Conservation (phyloP, 2,329 filamentous ascomycete genomes). For the Ramichloridium luteum region DNA sequence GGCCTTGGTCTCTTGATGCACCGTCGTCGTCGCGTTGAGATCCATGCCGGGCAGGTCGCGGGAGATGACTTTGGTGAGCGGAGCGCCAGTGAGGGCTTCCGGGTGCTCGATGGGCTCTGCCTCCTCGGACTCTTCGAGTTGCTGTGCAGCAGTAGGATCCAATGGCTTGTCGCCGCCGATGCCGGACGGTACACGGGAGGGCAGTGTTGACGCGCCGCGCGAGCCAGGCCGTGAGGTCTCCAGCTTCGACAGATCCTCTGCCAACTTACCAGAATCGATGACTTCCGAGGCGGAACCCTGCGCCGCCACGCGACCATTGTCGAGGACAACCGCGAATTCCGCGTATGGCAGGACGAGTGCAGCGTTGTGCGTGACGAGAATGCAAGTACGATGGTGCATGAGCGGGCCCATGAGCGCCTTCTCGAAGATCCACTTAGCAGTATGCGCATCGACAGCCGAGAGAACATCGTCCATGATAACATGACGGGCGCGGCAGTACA, state of each 20-base stretch:
- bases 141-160: slow-evolving; percentile 16
- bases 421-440: slow-evolving; percentile 94
- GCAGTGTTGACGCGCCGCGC: slow-evolving; percentile 54
- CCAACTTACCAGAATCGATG: slow-evolving; percentile 75
- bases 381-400: slow-evolving; percentile 81
- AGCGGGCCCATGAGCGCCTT: slow-evolving; percentile 81
- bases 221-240: slow-evolving; percentile 54
- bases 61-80: slow-evolving; percentile 35
- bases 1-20: slow-evolving; percentile 58
- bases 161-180: slow-evolving; percentile 45
- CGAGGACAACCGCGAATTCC: slow-evolving; percentile 69
- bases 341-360: slow-evolving; percentile 73
- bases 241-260: slow-evolving; percentile 64
- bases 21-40: slow-evolving; percentile 39
- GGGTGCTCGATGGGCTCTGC: slow-evolving; percentile 21
- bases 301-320: slow-evolving; percentile 67
- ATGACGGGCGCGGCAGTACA: slow-evolving; percentile 92
- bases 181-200: slow-evolving; percentile 68
- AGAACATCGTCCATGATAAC: slow-evolving; percentile 88
- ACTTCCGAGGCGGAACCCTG: slow-evolving; percentile 71
- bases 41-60: slow-evolving; percentile 28
- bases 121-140: slow-evolving; percentile 3
- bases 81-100: slow-evolving; percentile 29
- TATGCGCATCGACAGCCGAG: slow-evolving; percentile 93
- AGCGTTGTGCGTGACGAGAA: slow-evolving; percentile 91